Base-by-base conservation (phyloP, 202 grass and related monocot species). In the Carex arenaria region DNA sequence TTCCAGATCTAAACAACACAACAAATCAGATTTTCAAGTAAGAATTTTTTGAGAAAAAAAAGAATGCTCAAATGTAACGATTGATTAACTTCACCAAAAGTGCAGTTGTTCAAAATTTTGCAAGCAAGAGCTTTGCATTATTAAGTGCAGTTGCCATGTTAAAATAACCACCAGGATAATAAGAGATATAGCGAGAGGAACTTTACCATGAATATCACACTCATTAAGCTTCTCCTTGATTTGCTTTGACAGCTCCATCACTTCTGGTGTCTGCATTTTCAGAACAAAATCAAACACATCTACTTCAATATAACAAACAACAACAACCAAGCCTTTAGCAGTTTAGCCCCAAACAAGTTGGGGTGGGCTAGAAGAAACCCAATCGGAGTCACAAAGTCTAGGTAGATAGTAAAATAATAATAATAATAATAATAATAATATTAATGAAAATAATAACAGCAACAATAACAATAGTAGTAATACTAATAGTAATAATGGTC, bases 211-310 rank as follows among this genome's bases (percentile, higher is more conserved):
- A 92, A 77, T 45, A 72, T 90, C 87, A 26, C 88, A 88, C 79
- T 95, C 96, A 78, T 93, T 88, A 85, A 95, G 87, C 76, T 98
- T 98, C 85, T 98, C 88, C 89, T 88, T 99, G 65, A 99, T 99
- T 88, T 93, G 85, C 88, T 89, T 99, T 83, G 93, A 99, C 34
- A 99, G 76, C 69, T 95, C 91, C 4, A 82, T 82, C 40, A 88
- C 84, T 85, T 98, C 93, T 84, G 88, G 84, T 78, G 86, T 98
- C 93, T 95, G 74, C 81, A 87, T 79, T 87, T 53, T 31, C 9
- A 83, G 51, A n/a, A 81, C 65, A 26, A 52, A 67, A 66, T 62
- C 83, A 28, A 78, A 36, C 52, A 36, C 28, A 57, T 57, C 9
- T 22, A 45, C 67, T 47, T 10, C 34, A 40, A 40, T 40, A 40